Conservation (phyloP, 768 basidiomycete genomes). For the Pleurotus tuber-regium region DNA sequence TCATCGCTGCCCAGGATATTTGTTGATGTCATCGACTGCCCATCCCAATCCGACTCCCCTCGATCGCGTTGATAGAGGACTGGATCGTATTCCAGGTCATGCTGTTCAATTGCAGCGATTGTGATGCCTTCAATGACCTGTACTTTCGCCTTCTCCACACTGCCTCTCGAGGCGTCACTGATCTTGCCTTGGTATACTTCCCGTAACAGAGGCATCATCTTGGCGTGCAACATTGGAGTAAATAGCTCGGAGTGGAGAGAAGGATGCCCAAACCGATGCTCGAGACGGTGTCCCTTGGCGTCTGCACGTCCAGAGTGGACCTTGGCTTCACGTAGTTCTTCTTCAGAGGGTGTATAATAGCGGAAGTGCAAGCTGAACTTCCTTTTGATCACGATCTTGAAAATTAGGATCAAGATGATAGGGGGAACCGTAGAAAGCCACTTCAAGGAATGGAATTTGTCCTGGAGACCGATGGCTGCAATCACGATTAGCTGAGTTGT, state of each 20-base stretch:
- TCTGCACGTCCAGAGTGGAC: slow-evolving; percentile 64
- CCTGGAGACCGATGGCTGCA: slow-evolving; percentile 69
- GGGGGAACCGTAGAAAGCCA: slow-evolving; percentile 74
- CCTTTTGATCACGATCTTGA: slow-evolving; percentile 70
- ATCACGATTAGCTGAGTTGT: slow-evolving; percentile 1
- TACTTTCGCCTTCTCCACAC: slow-evolving; percentile 53
- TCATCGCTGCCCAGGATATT: slow-evolving; percentile 47
- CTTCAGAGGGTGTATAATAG: slow-evolving; percentile 67
- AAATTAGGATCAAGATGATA: slow-evolving; percentile 57
- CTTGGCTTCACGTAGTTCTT: slow-evolving; percentile 58
- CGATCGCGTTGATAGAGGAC: slow-evolving; percentile 54
- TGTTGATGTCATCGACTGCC: slow-evolving; percentile 43
- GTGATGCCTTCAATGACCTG: slow-evolving; percentile 52
- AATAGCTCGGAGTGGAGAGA: slow-evolving; percentile 70
- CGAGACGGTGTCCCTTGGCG: slow-evolving; percentile 55
- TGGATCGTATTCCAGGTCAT: slow-evolving; percentile 60
- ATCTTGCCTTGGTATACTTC: slow-evolving; percentile 59
- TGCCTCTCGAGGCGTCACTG: slow-evolving; percentile 35
- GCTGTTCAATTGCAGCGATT: slow-evolving; percentile 53
- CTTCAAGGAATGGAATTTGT: slow-evolving; percentile 53
- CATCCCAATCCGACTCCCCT: slow-evolving; percentile 68
- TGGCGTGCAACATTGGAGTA: slow-evolving; percentile 67
- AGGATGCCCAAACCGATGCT: slow-evolving; percentile 82
- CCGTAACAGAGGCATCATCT: slow-evolving; percentile 58
- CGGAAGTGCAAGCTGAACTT: slow-evolving; percentile 60